These are phyloP conservation scores for Xylariomycetidae sp. DNA, from an alignment of 2,329 filamentous ascomycete species.

Conservation along the genomic window DNA sequence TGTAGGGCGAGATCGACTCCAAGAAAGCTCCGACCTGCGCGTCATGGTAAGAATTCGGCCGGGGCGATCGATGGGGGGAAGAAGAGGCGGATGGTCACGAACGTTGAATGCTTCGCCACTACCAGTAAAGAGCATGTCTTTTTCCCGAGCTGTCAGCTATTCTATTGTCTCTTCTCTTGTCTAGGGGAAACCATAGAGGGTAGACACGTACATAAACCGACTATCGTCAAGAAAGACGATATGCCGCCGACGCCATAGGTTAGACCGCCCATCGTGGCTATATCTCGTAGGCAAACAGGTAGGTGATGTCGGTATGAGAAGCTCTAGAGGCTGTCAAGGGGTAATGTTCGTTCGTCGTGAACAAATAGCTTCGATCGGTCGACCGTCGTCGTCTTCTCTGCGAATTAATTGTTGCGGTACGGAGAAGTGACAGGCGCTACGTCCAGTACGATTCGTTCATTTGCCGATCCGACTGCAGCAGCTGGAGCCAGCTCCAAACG, in stretches of 20 bases:
- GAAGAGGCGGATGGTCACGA: conserved; percentile 27
- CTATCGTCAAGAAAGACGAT: conserved; percentile 16
- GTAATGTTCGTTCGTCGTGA: too few species aligned
- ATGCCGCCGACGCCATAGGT: conserved; percentile 15
- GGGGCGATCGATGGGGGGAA: conserved; percentile 6
- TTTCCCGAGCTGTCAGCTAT: conserved; percentile 4
- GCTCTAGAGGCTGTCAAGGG: too few species aligned
- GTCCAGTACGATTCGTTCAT: too few species aligned
- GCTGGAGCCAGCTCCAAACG: too few species aligned
- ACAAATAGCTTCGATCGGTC: too few species aligned
- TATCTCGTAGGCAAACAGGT: too few species aligned
- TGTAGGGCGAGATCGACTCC: conserved; percentile 88
- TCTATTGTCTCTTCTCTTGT: conserved; percentile 5
- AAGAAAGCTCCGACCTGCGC: conserved; percentile 83
- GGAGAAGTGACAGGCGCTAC: too few species aligned
- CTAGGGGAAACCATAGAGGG: neutral
- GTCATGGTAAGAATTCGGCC: conserved; percentile 21
- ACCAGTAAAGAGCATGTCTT: conserved; percentile 98
- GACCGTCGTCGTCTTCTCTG: too few species aligned
- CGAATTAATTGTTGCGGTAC: too few species aligned
- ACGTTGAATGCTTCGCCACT: conserved; percentile 96
- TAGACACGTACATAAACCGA: conserved; percentile 26
- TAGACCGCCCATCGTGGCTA: conserved; percentile 14
- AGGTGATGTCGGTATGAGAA: too few species aligned
- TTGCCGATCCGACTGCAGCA: too few species aligned